These are phyloP conservation scores for Protomyces lactucae-debilis DNA, from an alignment of 1,139 yeast genomes.

Conservation along the genomic window DNA sequence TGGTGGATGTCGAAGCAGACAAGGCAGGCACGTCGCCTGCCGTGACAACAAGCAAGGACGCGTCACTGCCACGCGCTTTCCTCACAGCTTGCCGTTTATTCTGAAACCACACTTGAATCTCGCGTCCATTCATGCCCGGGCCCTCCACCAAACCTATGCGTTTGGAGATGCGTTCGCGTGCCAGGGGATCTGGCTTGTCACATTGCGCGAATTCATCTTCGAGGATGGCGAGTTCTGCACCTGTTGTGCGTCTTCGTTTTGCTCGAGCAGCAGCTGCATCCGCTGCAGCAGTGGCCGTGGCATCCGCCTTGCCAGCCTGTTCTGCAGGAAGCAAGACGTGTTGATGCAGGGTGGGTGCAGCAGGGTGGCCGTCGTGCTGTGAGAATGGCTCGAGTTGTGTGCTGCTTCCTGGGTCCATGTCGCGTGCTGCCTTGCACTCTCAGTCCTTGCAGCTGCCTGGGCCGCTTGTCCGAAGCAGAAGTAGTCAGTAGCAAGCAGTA, in stretches of 20 bases:
- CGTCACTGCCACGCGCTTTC: constrained; percentile 25
- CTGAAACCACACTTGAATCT: constrained; percentile 75
- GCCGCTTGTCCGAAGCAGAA: too few relatives aligned
- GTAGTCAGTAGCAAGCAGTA: too few relatives aligned
- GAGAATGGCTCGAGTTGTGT: too few relatives aligned
- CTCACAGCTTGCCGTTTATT: constrained; percentile 83
- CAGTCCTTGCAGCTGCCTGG: too few relatives aligned
- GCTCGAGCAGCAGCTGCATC: constrained; percentile 87
- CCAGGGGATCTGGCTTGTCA: constrained; percentile 80
- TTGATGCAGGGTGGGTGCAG: neutral
- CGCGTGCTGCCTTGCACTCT: too few relatives aligned
- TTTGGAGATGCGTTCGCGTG: constrained; percentile 46
- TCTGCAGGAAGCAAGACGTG: neutral
- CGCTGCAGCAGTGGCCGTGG: constrained; percentile 48
- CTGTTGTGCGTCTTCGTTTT: constrained; percentile 91
- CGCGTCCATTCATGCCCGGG: constrained; percentile 22
- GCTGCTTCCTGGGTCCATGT: too few relatives aligned
- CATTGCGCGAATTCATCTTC: constrained; percentile 73
- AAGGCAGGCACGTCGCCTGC: neutral
- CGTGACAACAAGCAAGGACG: neutral
- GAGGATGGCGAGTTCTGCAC: constrained; percentile 71
- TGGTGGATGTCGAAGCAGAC: neutral
- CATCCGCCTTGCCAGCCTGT: constrained; percentile 41
- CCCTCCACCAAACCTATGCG: constrained; percentile 6
- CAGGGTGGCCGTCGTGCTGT: too few relatives aligned